Evolutionary conservation across 2,329 filamentous ascomycete genomes (phyloP), one percentile per base, ranked within the genome.

Genomic region (Trichoderma breve): DNA sequence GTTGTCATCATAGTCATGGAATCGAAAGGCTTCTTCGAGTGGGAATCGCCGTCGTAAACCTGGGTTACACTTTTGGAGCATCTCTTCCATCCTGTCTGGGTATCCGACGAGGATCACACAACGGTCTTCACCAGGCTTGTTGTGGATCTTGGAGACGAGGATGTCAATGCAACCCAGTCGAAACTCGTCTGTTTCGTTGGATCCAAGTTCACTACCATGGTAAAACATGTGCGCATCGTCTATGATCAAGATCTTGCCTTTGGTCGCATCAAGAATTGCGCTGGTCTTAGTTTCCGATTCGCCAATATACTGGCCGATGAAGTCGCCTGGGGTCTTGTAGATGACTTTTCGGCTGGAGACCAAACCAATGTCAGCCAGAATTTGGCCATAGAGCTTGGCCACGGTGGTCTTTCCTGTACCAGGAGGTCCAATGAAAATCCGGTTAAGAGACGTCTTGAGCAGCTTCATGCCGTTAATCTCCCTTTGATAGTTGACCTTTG

Each of bases 331-430:
- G 68, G 93, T 90, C 0, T 90, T 78, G 0, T 93, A 55, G 21
- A 67, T 34, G 21, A 67, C 64, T 89, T 39, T 91, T 86, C 0
- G 84, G 84, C 0, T 83, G 83, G 0, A 87, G 0, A 95, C 81
- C 39, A 94, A 87, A 0, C 91, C 91, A 84, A 94, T 88, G 75
- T 94, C 89, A 76, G 92, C 94, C 76, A 88, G 94, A 0, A 95
- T 83, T 73, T 93, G 87, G 3, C 92, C 92, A 85, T 94, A 92
- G 73, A 90, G 91, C 21, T 86, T 83, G 0, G 93, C 93, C 0
- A 84, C 93, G 0, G 89, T 90, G 0, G 92, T 93, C 76, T 94
- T 94, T 0, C 92, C 92, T 0, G 92, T 94, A 0, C 89, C 90
- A 15, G 90, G 89, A 0, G 82, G 81, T 0, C 91, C 91, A 0